phyloP scores from a whole-genome alignment of 148 eudicot species.

The Heliosperma pusillum region DNA sequence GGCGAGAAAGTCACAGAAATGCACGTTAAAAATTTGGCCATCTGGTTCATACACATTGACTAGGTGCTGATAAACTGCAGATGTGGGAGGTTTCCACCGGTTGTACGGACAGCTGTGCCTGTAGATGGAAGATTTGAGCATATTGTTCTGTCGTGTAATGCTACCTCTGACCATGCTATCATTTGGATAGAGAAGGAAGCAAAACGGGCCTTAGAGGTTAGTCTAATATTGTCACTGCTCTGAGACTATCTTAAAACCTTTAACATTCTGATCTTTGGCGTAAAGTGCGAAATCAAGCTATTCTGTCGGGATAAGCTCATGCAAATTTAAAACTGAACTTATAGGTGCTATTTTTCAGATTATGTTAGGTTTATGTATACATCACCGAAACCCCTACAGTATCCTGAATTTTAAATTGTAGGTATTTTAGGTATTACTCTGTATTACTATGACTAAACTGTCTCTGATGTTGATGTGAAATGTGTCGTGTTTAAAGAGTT shows the following conservation, averaged over 20 bases:
- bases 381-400: no score
- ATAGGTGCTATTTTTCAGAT: background rate
- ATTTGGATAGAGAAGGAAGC: constrained; percentile 94
- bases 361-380: no score
- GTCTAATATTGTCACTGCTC: constrained; percentile 24
- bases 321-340: background rate
- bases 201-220: constrained; percentile 68
- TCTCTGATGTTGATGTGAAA: background rate
- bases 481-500: background rate
- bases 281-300: background rate
- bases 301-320: background rate
- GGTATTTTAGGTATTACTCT: background rate
- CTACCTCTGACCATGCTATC: constrained; percentile 86
- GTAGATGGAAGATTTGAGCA: constrained; percentile 99
- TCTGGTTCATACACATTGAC: no score
- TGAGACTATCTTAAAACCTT: background rate
- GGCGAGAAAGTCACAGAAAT: no score
- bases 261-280: background rate
- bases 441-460: background rate
- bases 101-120: constrained; percentile 92
- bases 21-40: no score
- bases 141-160: constrained; percentile 90
- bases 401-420: background rate
- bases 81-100: constrained; percentile 93
- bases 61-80: constrained; percentile 30